A percentile compares a stretch with the other conserved stretches of the same genome.
Conservation (phyloP, 2,329 filamentous ascomycete genomes). For the Cladosporium velox region DNA sequence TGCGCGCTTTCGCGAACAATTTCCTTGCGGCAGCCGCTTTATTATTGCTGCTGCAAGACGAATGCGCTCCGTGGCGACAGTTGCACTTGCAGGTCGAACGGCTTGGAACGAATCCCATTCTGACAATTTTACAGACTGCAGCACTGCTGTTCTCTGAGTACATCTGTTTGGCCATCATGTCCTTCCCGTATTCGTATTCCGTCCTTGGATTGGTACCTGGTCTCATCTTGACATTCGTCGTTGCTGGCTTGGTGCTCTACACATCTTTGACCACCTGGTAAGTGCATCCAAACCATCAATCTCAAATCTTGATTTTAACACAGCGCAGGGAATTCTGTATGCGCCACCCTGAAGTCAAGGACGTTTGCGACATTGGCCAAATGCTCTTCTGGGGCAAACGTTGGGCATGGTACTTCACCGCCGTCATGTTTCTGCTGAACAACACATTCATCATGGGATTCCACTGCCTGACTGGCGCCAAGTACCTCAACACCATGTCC, state of each 20-base stretch:
- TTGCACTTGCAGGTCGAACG: not conserved
- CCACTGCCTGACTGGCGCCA: slow-evolving; percentile 80
- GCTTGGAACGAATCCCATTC: not conserved
- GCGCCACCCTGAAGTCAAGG: slow-evolving; percentile 84
- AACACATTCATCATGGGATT: slow-evolving; percentile 86
- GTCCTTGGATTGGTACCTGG: slow-evolving; percentile 83
- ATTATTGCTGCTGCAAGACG: not conserved
- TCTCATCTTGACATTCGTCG: slow-evolving; percentile 76
- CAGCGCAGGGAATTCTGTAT: slow-evolving; percentile 82
- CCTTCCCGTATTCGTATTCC: slow-evolving; percentile 91
- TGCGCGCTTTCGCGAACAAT: not conserved
- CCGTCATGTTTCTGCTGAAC: slow-evolving; percentile 89
- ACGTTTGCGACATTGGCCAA: slow-evolving; percentile 94
- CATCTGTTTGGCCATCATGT: slow-evolving; percentile 92
- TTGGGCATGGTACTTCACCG: slow-evolving; percentile 68
- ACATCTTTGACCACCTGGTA: slow-evolving; percentile 70
- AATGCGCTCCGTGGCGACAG: not conserved
- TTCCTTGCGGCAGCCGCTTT: not conserved
- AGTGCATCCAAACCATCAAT: slow-evolving; percentile 26
- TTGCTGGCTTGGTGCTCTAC: slow-evolving; percentile 79
- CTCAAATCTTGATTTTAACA: slow-evolving; percentile 32
- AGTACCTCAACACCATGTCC: slow-evolving; percentile 89
- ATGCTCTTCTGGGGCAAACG: slow-evolving; percentile 86
- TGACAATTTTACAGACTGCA: slow-evolving; percentile 63
- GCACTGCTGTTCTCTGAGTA: slow-evolving; percentile 92